Evolutionary conservation across 2,329 filamentous ascomycete genomes (phyloP), one percentile per base, ranked within the genome.

Genomic region (Penicillium crustosum): DNA sequence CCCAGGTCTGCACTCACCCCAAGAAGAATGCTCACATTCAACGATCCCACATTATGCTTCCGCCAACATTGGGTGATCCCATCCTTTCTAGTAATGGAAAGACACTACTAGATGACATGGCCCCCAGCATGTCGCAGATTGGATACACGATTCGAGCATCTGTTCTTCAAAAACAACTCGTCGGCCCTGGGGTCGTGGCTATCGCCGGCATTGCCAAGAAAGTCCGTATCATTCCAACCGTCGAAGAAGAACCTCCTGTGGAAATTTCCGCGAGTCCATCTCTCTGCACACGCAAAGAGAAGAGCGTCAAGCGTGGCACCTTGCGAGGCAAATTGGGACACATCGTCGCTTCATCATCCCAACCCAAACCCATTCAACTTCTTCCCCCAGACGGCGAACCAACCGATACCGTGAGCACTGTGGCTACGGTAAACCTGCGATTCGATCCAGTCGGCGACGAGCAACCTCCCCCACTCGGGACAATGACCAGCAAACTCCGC

Each of bases 101-200:
- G 36, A 73, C 73, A 3, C 69, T 83, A 19, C 75, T 84, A 41
- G 85, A 89, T 66, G 86, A 89, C 63, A 75, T 88, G 68, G 77
- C 83, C 2, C 86, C 86, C 0, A 80, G 85, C 9, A 88, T 88
- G 85, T 77, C 79, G 35, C 83, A 79, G 66, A 82, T 89, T 45
- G 75, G 76, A 2, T 89, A 89, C 65, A 77, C 76, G 1, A 76
- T 89, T 56, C 77, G 79, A 35, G 79, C 78, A 12, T 77, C 77
- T 35, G 68, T 85, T 21, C 67, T 75, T 10, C 79, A 76, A 52
- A 51, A 54, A 54, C 42, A 71, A 77, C 33, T 61, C 74, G 51
- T 9, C 75, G 78, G n/a, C 71, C 70, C 29, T 71, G 68, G 42
- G 29, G 57, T 76, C 1, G 73, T 75, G 10, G 68, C 79, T 0